These are phyloP conservation scores for Penicillium canescens DNA, from an alignment of 495 filamentous ascomycete genomes.

Conservation along the genomic window DNA sequence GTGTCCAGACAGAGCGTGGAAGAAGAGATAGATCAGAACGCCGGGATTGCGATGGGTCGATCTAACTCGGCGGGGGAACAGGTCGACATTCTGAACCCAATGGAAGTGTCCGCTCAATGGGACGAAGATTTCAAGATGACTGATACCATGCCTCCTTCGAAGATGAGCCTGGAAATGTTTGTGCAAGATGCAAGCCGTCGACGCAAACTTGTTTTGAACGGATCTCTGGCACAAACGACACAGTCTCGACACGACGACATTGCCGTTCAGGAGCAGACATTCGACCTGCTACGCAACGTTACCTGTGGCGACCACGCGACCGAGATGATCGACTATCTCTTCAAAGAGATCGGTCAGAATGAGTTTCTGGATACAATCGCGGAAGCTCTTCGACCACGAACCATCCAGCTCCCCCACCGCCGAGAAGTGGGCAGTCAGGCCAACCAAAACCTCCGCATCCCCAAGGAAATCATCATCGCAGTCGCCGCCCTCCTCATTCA, in stretches of 20 bases:
- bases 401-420: constrained; percentile 39
- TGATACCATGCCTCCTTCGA: constrained; percentile 46
- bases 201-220: constrained; percentile 49
- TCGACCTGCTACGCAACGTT: constrained; percentile 88
- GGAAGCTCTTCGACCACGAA: constrained; percentile 65
- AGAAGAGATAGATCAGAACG: constrained; percentile 36
- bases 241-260: constrained; percentile 75
- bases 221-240: constrained; percentile 44
- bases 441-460: constrained; percentile 39
- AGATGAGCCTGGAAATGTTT: constrained; percentile 44
- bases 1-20: constrained; percentile 35
- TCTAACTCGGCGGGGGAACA: constrained; percentile 66
- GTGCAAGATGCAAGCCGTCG: constrained; percentile 40
- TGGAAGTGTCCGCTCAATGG: constrained; percentile 53
- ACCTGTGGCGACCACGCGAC: constrained; percentile 65
- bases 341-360: constrained; percentile 71
- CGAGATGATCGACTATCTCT: constrained; percentile 84
- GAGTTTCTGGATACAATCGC: constrained; percentile 74
- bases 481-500: constrained; percentile 80
- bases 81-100: constrained; percentile 64
- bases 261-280: constrained; percentile 83
- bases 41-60: constrained; percentile 55
- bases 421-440: constrained; percentile 31
- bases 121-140: constrained; percentile 69
- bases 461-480: constrained; percentile 72